Evolutionary conservation across 495 filamentous ascomycete genomes (phyloP), one percentile per base, ranked within the genome.

Genomic region (Hypoxylon fuscum): DNA sequence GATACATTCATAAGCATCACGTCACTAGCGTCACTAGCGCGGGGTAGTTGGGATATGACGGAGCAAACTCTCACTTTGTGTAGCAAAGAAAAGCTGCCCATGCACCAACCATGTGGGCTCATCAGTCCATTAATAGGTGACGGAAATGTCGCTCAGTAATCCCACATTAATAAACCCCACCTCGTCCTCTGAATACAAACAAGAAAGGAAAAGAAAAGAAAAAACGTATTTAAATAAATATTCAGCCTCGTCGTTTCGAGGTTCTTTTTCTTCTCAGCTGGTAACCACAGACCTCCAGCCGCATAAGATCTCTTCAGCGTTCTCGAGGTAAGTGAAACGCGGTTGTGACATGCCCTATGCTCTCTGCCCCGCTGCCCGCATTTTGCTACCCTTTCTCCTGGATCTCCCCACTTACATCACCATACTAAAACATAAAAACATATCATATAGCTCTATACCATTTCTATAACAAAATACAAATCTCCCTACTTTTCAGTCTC

Each of bases 111-210:
- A n/a, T n/a, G n/a, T n/a, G n/a, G n/a, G n/a, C n/a, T n/a, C n/a
- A n/a, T n/a, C n/a, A n/a, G n/a, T n/a, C n/a, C n/a, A n/a, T n/a
- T n/a, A n/a, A n/a, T n/a, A n/a, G n/a, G n/a, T n/a, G n/a, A n/a
- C n/a, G 22, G 15, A 64, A 54, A 54, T 59, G 61, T 43, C 49
- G 54, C 61, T 64, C 61, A 59, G 46, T 64, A 54, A 59, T 64
- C 61, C 48, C 25, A 41, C 41, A 7, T 32, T 31, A 37, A 7
- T 17, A 47, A 38, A 34, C 42, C 37, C 44, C 48, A 54, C 49
- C 42, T 27, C 22, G 2, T 14, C 47, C 23, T 35, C 27, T 31
- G 4, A 31, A 48, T 44, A 23, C 31, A 22, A 50, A 23, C 31
- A 22, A 50, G 5, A 38, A 14, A 22, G 21, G 15, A 21, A 27